A percentile compares a stretch with the other conserved stretches of the same genome.
Conservation (phyloP, 306 rosid species). For the Citrullus amarus region DNA sequence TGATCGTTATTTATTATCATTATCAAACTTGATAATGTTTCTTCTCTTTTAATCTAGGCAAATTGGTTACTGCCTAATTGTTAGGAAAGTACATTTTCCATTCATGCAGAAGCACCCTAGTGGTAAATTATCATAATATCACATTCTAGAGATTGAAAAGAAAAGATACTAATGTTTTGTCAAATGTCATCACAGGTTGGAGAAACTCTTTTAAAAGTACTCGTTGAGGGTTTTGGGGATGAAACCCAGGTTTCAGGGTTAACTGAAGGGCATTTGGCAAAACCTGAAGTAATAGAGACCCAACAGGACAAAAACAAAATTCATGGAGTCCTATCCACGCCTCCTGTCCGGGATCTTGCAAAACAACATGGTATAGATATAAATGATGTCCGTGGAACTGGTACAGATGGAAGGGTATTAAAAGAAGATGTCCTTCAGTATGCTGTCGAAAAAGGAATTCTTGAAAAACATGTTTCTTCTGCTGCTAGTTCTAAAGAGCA, state of each 20-base stretch:
- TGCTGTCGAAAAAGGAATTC: slow-evolving; percentile 46
- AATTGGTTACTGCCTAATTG: neutral
- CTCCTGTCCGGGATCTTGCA: slow-evolving; percentile 68
- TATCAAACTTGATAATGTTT: neutral
- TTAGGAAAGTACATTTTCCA: neutral
- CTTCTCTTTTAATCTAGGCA: neutral
- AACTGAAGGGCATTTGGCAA: slow-evolving; percentile 20
- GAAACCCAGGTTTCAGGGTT: slow-evolving; percentile 27
- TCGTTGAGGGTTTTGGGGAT: slow-evolving; percentile 29
- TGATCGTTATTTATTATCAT: neutral
- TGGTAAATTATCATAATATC: neutral
- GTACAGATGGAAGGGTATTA: slow-evolving; percentile 65
- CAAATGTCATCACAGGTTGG: slow-evolving; percentile 60
- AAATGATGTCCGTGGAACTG: slow-evolving; percentile 62
- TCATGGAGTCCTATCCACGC: slow-evolving; percentile 58
- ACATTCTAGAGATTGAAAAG: neutral
- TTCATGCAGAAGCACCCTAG: neutral
- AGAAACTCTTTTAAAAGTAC: slow-evolving; percentile 61
- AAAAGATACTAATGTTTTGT: neutral
- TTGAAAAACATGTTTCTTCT: slow-evolving; percentile 25
- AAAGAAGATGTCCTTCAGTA: slow-evolving; percentile 63
- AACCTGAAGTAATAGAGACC: slow-evolving; percentile 23
- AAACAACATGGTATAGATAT: slow-evolving; percentile 61
- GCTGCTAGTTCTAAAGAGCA: slow-evolving; percentile 23
- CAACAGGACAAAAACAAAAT: slow-evolving; percentile 16